A percentile compares a stretch with the other conserved stretches of the same genome.
Conservation (phyloP, 2,329 filamentous ascomycete species). For the Claviceps maximensis region DNA sequence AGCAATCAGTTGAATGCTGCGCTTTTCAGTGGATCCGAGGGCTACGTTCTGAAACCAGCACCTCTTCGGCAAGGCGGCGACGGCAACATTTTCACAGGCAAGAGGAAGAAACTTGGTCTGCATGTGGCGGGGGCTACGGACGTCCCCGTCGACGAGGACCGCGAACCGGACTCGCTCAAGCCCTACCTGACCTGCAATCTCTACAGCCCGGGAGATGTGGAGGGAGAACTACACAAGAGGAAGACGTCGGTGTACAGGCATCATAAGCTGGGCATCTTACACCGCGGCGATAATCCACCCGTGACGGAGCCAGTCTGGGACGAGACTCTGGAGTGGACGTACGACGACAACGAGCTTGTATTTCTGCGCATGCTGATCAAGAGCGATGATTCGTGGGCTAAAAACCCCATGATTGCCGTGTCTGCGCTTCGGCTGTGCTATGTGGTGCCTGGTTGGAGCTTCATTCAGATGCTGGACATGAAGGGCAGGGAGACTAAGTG, state of each 20-base stretch:
- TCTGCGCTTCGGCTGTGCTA: constrained; percentile 47
- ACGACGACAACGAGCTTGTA: constrained; percentile 50
- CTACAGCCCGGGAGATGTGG: constrained; percentile 40
- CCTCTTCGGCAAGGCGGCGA: constrained; percentile 42
- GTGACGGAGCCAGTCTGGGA: constrained; percentile 52
- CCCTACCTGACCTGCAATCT: constrained; percentile 55
- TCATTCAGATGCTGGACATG: constrained; percentile 51
- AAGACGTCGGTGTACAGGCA: constrained; percentile 50
- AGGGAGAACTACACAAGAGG: constrained; percentile 39
- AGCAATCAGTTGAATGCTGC: constrained; percentile 57
- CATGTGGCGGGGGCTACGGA: constrained; percentile 50
- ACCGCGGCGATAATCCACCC: constrained; percentile 43
- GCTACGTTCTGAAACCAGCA: constrained; percentile 52
- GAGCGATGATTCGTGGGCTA: constrained; percentile 48
- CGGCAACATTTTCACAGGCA: constrained; percentile 31
- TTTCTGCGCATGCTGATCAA: constrained; percentile 55
- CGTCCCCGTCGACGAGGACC: constrained; percentile 39
- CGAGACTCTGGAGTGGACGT: constrained; percentile 54
- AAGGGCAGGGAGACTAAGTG: constrained; percentile 51
- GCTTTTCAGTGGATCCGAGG: constrained; percentile 50
- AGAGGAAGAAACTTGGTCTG: constrained; percentile 37
- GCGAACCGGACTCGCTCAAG: constrained; percentile 39
- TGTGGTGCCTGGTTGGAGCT: constrained; percentile 43
- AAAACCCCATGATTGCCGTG: constrained; percentile 49
- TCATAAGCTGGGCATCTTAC: constrained; percentile 41